Evolutionary conservation across 2,329 filamentous ascomycete genomes (phyloP).

Genomic region (Sporothrix humicola): DNA sequence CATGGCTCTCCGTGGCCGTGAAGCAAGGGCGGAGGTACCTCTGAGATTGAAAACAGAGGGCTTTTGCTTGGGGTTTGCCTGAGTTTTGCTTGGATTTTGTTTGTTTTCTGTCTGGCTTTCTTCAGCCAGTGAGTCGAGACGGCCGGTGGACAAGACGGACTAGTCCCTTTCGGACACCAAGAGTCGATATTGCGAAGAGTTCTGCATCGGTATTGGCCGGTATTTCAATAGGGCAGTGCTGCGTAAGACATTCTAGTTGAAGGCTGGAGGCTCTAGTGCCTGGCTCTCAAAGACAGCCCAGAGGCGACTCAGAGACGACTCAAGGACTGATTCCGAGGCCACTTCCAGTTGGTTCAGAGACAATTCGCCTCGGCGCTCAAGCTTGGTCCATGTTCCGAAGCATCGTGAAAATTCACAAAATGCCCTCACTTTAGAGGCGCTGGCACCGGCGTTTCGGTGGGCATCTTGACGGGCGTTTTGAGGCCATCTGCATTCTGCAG

Average conservation of each 20-base stretch:
- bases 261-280: neutral
- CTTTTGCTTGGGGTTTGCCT: too few relatives aligned
- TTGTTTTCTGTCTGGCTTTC: too few relatives aligned
- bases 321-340: neutral
- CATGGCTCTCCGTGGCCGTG: neutral
- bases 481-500: neutral
- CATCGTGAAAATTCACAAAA: neutral
- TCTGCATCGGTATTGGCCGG: constrained; percentile 6
- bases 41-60: neutral
- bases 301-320: neutral
- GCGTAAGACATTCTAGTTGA: constrained; percentile 17
- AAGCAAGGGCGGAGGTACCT: constrained; percentile 12
- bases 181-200: constrained; percentile 2
- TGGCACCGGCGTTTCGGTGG: neutral
- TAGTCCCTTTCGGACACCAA: neutral
- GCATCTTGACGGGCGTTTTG: neutral
- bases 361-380: neutral
- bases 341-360: neutral
- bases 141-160: neutral
- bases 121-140: neutral
- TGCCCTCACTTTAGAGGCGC: too few relatives aligned
- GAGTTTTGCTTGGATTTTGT: neutral
- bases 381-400: neutral
- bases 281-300: neutral
- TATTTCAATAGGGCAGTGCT: neutral